Base-by-base conservation (phyloP, 2,329 filamentous ascomycete genomes). In the Sordariomycetes sp. region DNA sequence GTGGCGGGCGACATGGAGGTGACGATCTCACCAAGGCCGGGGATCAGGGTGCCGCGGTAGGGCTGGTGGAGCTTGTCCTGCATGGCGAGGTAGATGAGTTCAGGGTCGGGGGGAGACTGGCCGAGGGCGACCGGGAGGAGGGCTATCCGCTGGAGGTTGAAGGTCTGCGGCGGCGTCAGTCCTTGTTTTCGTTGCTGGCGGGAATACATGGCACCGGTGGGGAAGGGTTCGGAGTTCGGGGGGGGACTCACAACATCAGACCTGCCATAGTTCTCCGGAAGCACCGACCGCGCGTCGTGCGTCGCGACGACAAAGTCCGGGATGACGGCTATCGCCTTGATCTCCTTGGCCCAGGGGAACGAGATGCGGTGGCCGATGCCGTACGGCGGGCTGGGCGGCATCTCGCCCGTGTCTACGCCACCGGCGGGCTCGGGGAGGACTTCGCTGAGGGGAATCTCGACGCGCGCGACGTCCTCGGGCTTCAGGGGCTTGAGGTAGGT, bases 21-120 rank as follows among this genome's bases (percentile, higher is more conserved):
- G 56, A 99, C 83, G 57, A 99, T 92, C 68, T 96, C 87, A 17
- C 88, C 87, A 58, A 99, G 79, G 0, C 92, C 94, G 1, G 94
- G 94, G 63, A 99, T 95, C 61, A 99, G 81, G 2, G 81, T 86
- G 72, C 94, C 86, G 57, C 94, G 86, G 75, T 99, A 97, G 51
- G 90, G 94, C 72, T 99, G 94, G 74, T 99, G 94, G 60, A 99
- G 84, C 73, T 91, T 95, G 76, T 99, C 94, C 74, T 97, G 94
- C 94, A 99, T 99, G 53, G 91, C 92, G 53, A 95, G 84, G 74
- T 95, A 95, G 69, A 99, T 99, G 71, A 95, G 86, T 65, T 95
- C 86, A 24, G 94, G 86, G 67, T 96, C 87, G 1, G 91, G 92
- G 10, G 94, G 92, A 8, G 88, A 92, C 69, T 90, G 86, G 62